phyloP scores from a whole-genome alignment of 108 stramenopile species.

The Phaeodactylum tricornutum region DNA sequence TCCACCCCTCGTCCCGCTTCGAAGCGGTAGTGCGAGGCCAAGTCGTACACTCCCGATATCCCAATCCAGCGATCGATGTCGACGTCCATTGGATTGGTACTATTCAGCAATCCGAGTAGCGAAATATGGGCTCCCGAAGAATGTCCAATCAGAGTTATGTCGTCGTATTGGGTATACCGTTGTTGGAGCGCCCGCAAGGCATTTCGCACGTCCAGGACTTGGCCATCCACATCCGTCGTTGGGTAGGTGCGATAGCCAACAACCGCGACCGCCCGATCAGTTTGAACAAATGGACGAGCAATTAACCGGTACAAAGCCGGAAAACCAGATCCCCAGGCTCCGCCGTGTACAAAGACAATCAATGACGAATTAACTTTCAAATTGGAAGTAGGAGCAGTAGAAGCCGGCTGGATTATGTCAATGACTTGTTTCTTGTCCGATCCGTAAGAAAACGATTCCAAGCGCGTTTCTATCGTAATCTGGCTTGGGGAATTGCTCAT shows the following conservation, averaged over 20 bases:
- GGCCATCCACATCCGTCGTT: constrained; percentile 13
- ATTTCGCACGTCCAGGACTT: constrained; percentile 19
- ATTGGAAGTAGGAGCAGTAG: not conserved
- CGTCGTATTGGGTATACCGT: not conserved
- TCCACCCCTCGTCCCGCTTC: constrained; percentile 20
- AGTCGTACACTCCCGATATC: constrained; percentile 21
- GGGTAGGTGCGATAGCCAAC: constrained; percentile 40
- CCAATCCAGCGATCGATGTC: constrained; percentile 13
- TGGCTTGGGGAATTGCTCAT: not conserved
- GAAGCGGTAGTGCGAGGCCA: constrained; percentile 21
- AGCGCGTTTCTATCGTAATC: not conserved
- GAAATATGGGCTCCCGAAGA: constrained; percentile 24
- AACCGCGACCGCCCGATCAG: constrained; percentile 10
- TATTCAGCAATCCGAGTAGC: constrained; percentile 3
- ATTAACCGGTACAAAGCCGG: constrained; percentile 23
- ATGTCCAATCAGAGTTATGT: constrained; percentile 20
- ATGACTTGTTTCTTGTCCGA: not conserved
- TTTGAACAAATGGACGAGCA: constrained; percentile 20
- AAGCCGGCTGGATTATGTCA: constrained; percentile 1
- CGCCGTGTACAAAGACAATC: constrained; percentile 34
- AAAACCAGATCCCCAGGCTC: constrained; percentile 32
- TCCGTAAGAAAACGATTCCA: constrained; percentile 5
- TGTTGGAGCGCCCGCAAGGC: not conserved
- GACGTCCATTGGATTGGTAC: not conserved
- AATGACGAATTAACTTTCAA: not conserved